A percentile compares a stretch with the other conserved stretches of the same genome.
These are phyloP conservation scores for Termitomyces sp. DNA, from an alignment of 768 basidiomycete species.

Conservation along the genomic window DNA sequence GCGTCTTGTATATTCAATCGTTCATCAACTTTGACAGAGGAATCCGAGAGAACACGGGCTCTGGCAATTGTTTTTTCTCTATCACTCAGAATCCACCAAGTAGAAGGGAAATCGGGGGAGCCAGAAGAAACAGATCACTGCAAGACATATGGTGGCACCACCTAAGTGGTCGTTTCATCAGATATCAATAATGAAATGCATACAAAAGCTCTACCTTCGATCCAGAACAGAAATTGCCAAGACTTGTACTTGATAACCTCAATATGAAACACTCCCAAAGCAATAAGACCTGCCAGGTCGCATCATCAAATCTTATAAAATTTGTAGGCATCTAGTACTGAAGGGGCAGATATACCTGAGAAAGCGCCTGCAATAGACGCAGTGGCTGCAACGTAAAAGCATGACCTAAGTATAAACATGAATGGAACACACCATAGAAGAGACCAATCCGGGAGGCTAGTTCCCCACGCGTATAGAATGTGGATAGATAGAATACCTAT, in stretches of 20 bases:
- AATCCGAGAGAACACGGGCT: constrained; percentile 42
- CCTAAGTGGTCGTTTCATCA: constrained; percentile 22
- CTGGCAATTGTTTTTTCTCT: constrained; percentile 40
- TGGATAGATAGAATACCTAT: constrained; percentile 48
- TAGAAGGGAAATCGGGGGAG: constrained; percentile 39
- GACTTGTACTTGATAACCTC: constrained; percentile 36
- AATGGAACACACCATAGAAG: constrained; percentile 37
- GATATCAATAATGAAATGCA: background rate
- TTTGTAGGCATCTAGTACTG: background rate
- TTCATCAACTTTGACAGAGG: constrained; percentile 41
- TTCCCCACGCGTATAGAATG: constrained; percentile 49
- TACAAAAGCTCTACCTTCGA: constrained; percentile 34
- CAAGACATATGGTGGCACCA: constrained; percentile 37
- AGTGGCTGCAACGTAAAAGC: constrained; percentile 27
- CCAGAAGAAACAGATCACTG: constrained; percentile 45
- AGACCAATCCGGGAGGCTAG: constrained; percentile 47
- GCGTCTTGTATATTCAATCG: constrained; percentile 39
- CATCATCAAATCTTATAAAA: background rate
- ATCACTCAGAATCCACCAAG: constrained; percentile 35
- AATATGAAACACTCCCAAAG: constrained; percentile 52
- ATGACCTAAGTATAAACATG: background rate
- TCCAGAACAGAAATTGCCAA: constrained; percentile 54
- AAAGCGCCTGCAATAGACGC: constrained; percentile 46
- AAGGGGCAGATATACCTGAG: constrained; percentile 27
- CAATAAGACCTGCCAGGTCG: constrained; percentile 34